Base-by-base conservation (phyloP, 495 filamentous ascomycete genomes). In the Platismatia glauca region DNA sequence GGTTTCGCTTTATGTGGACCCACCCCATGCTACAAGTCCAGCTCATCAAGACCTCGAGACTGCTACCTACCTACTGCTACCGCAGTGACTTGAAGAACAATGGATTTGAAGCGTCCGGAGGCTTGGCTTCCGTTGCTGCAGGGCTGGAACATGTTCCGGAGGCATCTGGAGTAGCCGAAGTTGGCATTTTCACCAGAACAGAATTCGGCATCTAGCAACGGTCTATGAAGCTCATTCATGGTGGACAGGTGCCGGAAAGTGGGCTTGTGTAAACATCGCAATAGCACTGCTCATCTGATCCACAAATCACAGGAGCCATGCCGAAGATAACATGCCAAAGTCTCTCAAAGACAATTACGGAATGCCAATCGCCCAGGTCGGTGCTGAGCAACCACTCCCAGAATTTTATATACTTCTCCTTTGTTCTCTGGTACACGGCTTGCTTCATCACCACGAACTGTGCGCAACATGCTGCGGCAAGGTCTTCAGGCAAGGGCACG, bases 291-390 rank as follows among this genome's bases (percentile, higher is more conserved):
- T 41, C 39, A 4, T 41, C 39, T 7, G 39, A 18, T 16, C 16
- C 39, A 41, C 39, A 41, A 3, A 18, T 0, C 16, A 55, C 50
- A 29, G 50, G 50, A 33, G 24, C 3, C 50, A 55, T 55, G 22
- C 50, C 50, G 66, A 89, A 89, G 29, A 89, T 74, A 64, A 78
- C 84, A 60, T 85, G 84, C 84, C 84, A 90, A 8, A 87, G 71
- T 68, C 89, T 88, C 74, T 89, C 86, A 80, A 83, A 86, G 15
- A 87, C 77, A 31, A 86, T 78, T 7, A 87, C 87, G 9, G 82
- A 78, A 13, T 55, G 9, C 2, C 12, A 5, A 11, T 11, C 9
- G 4, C 13, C 16, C 12, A 55, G n/a, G 13, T 11, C 20, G 11
- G 50, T 55, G 8, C 1, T 8, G 31, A 55, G 50, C 12, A 55